Evolutionary conservation across 768 basidiomycete species (phyloP), one percentile per base, ranked within the genome.

Genomic region (Tylopilus plumbeoviolaceoides): DNA sequence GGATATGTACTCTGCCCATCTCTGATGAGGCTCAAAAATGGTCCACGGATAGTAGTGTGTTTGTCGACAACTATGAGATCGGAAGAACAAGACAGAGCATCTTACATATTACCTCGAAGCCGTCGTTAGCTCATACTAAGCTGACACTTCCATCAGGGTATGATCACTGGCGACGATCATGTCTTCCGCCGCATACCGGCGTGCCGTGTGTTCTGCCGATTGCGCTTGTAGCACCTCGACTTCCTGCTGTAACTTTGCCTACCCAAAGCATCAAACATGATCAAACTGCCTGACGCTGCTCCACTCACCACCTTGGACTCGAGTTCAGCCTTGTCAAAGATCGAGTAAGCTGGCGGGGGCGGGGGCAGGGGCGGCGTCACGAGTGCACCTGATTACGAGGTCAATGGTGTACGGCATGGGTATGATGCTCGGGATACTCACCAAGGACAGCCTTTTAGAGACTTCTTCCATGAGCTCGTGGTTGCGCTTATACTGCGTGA

Each of bases 381-480:
- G 62, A 77, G 78, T 54, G 79, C 73, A 21, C 77, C 82, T 81
- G 43, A 17, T 23, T 27, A 41, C 11, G 45, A 0, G 12, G 27
- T 52, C 14, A 56, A 50, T n/a, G n/a, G n/a, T 40, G 21, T 18
- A 7, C 8, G 4, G 33, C 5, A 31, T n/a, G 6, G 2, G 14
- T 0, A 7, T 1, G 23, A 10, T 4, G 12, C 8, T 41, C 20
- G 23, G 2, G 9, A 40, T 33, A 35, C n/a, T 44, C 46, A 58
- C 89, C 81, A 60, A 82, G 85, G 1, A 85, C 86, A 21, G 89
- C 89, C 58, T 80, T 78, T 75, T 76, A 67, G 91, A 91, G 2
- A 92, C 85, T 39, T 86, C 86, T 62, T 85, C 85, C 89, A 92
- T 92, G 54, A 86, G 73, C 41, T 90, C 89, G 61, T 91, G 88